phyloP scores from a whole-genome alignment of 257 asterid species.

The Gynochthodes officinalis region DNA sequence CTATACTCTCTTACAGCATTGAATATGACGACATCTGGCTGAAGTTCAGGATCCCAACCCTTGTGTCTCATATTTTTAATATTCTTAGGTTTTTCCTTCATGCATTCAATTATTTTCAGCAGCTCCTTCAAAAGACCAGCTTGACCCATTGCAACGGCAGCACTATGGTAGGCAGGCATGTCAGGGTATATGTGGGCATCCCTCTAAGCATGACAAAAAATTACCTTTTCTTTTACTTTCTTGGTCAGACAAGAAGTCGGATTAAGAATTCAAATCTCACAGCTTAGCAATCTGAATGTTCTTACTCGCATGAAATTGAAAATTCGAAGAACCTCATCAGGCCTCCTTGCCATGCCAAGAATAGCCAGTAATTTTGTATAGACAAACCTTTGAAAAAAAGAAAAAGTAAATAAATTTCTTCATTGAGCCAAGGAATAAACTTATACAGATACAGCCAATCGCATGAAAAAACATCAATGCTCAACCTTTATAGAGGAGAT shows the following conservation, averaged over 20 bases:
- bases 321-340: constrained; percentile 71
- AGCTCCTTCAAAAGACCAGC: constrained; percentile 82
- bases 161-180: constrained; percentile 87
- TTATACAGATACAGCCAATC: neutral
- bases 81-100: constrained; percentile 77
- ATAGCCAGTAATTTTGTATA: constrained; percentile 79
- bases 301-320: constrained; percentile 88
- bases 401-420: constrained; percentile 16
- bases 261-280: neutral
- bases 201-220: constrained; percentile 43
- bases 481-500: neutral
- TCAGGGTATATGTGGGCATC: constrained; percentile 79
- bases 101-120: constrained; percentile 56
- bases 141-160: constrained; percentile 88
- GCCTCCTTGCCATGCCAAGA: constrained; percentile 73
- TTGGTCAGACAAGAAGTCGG: neutral
- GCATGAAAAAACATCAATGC: neutral
- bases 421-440: neutral
- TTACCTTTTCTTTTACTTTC: neutral
- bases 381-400: constrained; percentile 56
- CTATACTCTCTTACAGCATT: constrained; percentile 68
- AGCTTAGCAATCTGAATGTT: neutral
- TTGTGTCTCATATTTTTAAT: constrained; percentile 51
- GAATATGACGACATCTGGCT: constrained; percentile 76
- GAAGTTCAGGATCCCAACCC: constrained; percentile 85